Percentiles rank a stretch among this genome's conserved stretches.
These are phyloP conservation scores for Macrophomina phaseolina DNA, from an alignment of 2,329 filamentous ascomycete species.

Conservation along the genomic window DNA sequence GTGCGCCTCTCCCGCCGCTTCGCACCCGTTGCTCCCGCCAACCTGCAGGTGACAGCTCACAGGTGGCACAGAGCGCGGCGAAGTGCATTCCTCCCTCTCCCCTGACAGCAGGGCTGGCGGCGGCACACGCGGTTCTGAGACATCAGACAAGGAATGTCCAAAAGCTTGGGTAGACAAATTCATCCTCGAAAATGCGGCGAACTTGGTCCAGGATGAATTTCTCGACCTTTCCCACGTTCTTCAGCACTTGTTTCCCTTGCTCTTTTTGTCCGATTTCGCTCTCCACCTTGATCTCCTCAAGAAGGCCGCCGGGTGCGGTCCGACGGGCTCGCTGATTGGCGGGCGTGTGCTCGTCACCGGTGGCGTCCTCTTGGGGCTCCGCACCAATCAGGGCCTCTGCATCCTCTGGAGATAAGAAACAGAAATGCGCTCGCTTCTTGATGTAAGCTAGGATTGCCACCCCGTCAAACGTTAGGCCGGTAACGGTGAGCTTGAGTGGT, in stretches of 20 bases:
- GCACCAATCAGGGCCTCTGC: constrained; percentile 69
- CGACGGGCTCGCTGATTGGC: constrained; percentile 34
- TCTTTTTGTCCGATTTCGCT: constrained; percentile 96
- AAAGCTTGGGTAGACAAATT: constrained; percentile 97
- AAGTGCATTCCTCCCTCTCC: constrained; percentile 25
- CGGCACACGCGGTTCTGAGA: constrained; percentile 25
- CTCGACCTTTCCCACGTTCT: constrained; percentile 99
- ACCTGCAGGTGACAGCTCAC: constrained; percentile 28
- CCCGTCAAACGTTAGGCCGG: constrained; percentile 92
- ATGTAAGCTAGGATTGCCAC: constrained; percentile 93
- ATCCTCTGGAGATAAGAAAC: constrained; percentile 91
- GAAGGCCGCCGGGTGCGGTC: constrained; percentile 70
- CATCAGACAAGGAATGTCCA: constrained; percentile 90
- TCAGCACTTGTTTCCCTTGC: constrained; percentile 89
- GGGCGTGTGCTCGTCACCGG: constrained; percentile 31
- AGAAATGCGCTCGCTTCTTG: constrained; percentile 86
- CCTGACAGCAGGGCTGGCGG: constrained; percentile 27
- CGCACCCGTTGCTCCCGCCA: constrained; percentile 23
- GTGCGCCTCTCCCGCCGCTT: constrained; percentile 28
- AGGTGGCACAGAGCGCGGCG: constrained; percentile 21
- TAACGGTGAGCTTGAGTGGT: constrained; percentile 92
- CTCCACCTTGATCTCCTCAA: constrained; percentile 94
- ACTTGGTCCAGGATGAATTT: constrained; percentile 97
- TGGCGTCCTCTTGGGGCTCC: constrained; percentile 37
- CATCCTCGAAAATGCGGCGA: constrained; percentile 94